These are phyloP conservation scores for Zygosaccharomyces pseudobailii DNA, from an alignment of 1,139 yeast genomes.

Conservation along the genomic window DNA sequence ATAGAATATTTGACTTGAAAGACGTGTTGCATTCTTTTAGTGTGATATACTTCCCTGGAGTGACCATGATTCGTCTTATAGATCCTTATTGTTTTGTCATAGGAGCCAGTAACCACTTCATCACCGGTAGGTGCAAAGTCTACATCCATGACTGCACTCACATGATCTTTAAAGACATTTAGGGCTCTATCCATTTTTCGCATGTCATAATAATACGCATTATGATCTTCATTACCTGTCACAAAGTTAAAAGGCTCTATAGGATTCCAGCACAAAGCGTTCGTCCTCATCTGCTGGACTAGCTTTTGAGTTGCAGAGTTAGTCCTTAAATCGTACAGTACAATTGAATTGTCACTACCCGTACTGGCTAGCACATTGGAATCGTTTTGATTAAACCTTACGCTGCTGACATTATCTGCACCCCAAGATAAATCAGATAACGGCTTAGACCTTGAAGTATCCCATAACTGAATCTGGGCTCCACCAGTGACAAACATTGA, in stretches of 20 bases:
- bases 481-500: constrained; percentile 89
- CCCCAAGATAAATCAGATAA: constrained; percentile 87
- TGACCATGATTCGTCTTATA: constrained; percentile 78
- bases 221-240: constrained; percentile 91
- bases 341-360: constrained; percentile 88
- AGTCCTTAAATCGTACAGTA: constrained; percentile 88
- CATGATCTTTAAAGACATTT: constrained; percentile 91
- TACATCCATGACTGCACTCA: constrained; percentile 89
- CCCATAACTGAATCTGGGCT: constrained; percentile 86
- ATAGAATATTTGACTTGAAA: constrained; percentile 79
- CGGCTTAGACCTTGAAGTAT: constrained; percentile 71
- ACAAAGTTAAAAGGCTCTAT: constrained; percentile 96
- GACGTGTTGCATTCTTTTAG: constrained; percentile 95
- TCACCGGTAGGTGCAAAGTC: constrained; percentile 97
- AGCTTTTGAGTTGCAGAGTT: constrained; percentile 89
- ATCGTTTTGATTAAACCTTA: constrained; percentile 85
- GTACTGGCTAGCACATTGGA: constrained; percentile 85
- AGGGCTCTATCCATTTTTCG: constrained; percentile 74
- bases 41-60: constrained; percentile 90
- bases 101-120: constrained; percentile 91
- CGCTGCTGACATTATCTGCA: constrained; percentile 80
- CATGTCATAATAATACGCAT: constrained; percentile 94
- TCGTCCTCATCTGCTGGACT: constrained; percentile 76
- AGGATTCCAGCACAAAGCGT: constrained; percentile 92
- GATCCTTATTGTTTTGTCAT: constrained; percentile 87